A percentile compares a stretch with the other conserved stretches of the same genome.
These are phyloP conservation scores for Alternaria sp. DNA, from an alignment of 2,329 filamentous ascomycete species.

Conservation along the genomic window DNA sequence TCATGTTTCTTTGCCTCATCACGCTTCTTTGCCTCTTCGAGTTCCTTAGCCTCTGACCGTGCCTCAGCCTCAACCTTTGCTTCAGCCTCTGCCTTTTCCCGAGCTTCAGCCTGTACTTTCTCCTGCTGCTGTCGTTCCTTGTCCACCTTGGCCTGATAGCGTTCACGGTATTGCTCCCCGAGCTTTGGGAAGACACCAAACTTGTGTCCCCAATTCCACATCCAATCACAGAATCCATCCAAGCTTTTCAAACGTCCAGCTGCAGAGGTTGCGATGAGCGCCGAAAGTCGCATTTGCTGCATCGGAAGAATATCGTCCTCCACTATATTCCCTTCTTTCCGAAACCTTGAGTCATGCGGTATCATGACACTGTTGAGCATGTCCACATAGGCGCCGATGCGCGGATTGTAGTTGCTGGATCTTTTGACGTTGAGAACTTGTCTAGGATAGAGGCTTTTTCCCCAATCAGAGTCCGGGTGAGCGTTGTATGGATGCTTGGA, in stretches of 20 bases:
- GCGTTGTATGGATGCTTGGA: too few species aligned
- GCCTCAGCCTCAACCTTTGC: too few species aligned
- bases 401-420: neutral
- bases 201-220: neutral
- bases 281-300: neutral
- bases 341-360: neutral
- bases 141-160: too few species aligned
- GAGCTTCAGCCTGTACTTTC: too few species aligned
- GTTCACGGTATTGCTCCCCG: too few species aligned
- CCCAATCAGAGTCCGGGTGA: too few species aligned
- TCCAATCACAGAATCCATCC: neutral
- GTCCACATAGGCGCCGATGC: neutral
- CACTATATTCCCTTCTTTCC: neutral
- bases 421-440: too few species aligned
- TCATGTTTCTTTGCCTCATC: too few species aligned
- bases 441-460: neutral
- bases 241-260: neutral
- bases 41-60: too few species aligned
- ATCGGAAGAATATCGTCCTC: neutral
- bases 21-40: too few species aligned
- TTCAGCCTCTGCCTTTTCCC: too few species aligned
- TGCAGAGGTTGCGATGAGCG: neutral
- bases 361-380: neutral
- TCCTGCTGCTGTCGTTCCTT: too few species aligned
- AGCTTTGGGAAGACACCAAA: neutral